Conservation (phyloP, 345 rosid genomes). For the Eucalyptus cloeziana region DNA sequence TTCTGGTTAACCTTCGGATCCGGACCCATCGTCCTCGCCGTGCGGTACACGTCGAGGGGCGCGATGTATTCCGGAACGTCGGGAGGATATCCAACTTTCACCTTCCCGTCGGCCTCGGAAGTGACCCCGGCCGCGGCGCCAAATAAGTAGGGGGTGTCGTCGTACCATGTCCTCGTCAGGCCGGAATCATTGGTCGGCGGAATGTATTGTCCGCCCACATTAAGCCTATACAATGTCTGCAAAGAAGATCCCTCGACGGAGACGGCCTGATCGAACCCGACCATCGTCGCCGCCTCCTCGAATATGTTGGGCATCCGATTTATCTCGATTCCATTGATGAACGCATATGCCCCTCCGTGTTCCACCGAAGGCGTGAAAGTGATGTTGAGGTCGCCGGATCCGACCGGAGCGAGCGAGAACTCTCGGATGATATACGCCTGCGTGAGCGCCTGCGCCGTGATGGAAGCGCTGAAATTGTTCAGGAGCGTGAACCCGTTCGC, state of each 20-base stretch:
- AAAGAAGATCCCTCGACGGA: slow-evolving; percentile 2
- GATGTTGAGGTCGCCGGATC: slow-evolving; percentile 11
- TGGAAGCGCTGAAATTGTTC: slow-evolving; percentile 37
- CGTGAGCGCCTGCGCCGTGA: slow-evolving; percentile 36
- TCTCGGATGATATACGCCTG: slow-evolving; percentile 33
- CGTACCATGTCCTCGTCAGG: slow-evolving; percentile 42
- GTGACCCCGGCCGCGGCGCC: slow-evolving; percentile 28
- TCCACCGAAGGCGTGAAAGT: slow-evolving; percentile 16
- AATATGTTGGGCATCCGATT: slow-evolving; percentile 26
- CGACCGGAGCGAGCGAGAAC: slow-evolving; percentile 14
- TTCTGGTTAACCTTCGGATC: slow-evolving; percentile 5
- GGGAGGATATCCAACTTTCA: slow-evolving; percentile 3
- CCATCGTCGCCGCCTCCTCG: slow-evolving; percentile 7
- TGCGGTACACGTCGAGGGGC: slow-evolving; percentile 25
- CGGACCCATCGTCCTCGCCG: slow-evolving; percentile 41
- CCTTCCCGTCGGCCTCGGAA: neutral
- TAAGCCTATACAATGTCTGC: slow-evolving; percentile 45
- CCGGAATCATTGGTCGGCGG: slow-evolving; percentile 26
- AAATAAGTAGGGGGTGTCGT: slow-evolving; percentile 31
- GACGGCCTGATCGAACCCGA: slow-evolving; percentile 17
- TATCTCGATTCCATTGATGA: slow-evolving; percentile 57
- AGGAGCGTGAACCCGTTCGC: slow-evolving; percentile 34
- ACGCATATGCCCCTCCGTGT: slow-evolving; percentile 22
- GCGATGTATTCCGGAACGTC: slow-evolving; percentile 13
- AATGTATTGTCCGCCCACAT: slow-evolving; percentile 42